Base-by-base conservation (phyloP, 2,329 filamentous ascomycete genomes). In the Aureobasidium zeae region DNA sequence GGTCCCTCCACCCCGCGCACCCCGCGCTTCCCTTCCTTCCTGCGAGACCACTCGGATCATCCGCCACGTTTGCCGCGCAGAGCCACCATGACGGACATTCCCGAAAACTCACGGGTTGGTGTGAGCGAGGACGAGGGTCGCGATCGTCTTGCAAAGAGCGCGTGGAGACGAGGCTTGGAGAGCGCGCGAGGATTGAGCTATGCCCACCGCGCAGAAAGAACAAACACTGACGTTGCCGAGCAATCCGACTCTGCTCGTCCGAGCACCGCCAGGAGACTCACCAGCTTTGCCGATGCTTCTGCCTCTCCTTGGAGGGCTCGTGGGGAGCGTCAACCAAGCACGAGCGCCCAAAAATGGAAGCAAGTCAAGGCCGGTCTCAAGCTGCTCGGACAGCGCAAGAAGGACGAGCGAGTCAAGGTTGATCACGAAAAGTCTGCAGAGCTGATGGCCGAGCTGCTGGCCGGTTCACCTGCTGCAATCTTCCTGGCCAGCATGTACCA, bases 401-500 rank as follows among this genome's bases (percentile, higher is more conserved):
- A 82, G 62, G 93, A 86, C 60, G 83, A 86, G 43, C 86, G 95
- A 48, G 73, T 74, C 44, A 82, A 83, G 32, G 83, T 95, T 48
- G 91, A 98, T 61, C 87, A 91, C 58, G 81, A 84, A 57, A 98
- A 96, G 62, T 96, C 89, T 8, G 87, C 91, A 2, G 91, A 98
- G 62, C 71, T 98, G 34, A 89, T 98, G 76, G 91, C 91, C 1
- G 91, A 98, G 63, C 70, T 98, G 26, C 77, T 91, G 36, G 93
- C 91, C 31, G 91, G 87, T 43, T 86, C 88, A 1, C 91, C 91
- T 3, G 91, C 91, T 17, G 91, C 89, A 15, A 70, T 98, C 47
- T 94, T 98, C 63, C 69, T 98, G 41, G 91, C 91, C 6, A 95
- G 88, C 58, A 95, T 96, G 85, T 91, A 96, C 55, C 91, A 96